Percentiles rank a stretch among this genome's conserved stretches.
Evolutionary conservation across 2,329 filamentous ascomycete species (phyloP).

Genomic region (Ambrosiella beaveri): DNA sequence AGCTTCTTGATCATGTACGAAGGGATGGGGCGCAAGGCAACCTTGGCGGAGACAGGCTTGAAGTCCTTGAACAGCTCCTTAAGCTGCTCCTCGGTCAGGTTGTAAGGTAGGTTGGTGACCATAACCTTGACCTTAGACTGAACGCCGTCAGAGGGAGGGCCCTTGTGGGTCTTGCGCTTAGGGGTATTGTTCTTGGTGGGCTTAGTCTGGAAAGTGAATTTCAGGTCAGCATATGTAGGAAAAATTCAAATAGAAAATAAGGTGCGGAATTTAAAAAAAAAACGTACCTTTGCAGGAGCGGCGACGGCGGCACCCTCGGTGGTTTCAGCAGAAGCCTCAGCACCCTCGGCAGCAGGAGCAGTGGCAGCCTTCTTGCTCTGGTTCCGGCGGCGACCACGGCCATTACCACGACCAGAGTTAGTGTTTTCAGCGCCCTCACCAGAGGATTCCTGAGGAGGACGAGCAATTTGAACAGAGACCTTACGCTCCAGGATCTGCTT

Average conservation of each 20-base stretch:
- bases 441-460: conserved; percentile 78
- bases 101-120: conserved; percentile 98
- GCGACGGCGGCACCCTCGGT: conserved; percentile 24
- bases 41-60: conserved; percentile 88
- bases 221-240: too few species aligned
- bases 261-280: background rate
- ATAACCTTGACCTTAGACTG: conserved; percentile 99
- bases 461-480: conserved; percentile 95
- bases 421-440: conserved; percentile 56
- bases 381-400: conserved; percentile 48
- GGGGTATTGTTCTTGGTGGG: conserved; percentile 28
- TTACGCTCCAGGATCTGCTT: conserved; percentile 97
- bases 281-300: conserved; percentile 12
- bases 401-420: conserved; percentile 44
- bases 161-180: conserved; percentile 43
- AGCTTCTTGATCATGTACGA: conserved; percentile 99
- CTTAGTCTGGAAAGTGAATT: conserved; percentile 28
- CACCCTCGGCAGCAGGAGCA: conserved; percentile 26
- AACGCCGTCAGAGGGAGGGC: conserved; percentile 90
- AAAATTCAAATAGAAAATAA: too few species aligned
- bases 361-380: conserved; percentile 29
- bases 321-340: conserved; percentile 27
- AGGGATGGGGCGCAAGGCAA: conserved; percentile 92
- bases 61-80: conserved; percentile 94
- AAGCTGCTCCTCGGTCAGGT: conserved; percentile 93